Evolutionary conservation across 148 eudicot genomes (phyloP).

Genomic region (Amaranthus hypochondriacus): DNA sequence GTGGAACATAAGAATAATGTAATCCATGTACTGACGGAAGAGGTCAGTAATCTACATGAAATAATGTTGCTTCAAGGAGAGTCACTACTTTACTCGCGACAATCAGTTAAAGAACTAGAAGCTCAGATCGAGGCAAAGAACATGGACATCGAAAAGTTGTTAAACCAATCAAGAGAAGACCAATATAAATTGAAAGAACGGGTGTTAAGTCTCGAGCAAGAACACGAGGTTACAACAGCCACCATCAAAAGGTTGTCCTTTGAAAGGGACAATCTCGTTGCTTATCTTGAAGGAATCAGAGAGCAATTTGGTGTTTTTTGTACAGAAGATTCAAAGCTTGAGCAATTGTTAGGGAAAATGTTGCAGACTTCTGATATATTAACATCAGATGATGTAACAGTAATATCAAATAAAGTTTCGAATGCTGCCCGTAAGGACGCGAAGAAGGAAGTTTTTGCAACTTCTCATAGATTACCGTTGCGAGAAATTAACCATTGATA

Average conservation of each 20-base stretch:
- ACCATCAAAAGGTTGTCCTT: conserved; percentile 28
- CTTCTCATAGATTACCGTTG: conserved; percentile 42
- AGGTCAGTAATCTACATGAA: conserved; percentile 21
- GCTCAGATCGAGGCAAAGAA: conserved; percentile 33
- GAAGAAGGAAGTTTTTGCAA: conserved; percentile 28
- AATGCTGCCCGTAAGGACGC: conserved; percentile 4
- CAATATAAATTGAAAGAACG: conserved; percentile 19
- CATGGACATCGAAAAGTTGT: conserved; percentile 32
- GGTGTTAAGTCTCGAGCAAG: conserved; percentile 35
- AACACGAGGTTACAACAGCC: conserved; percentile 27
- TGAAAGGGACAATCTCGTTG: conserved; percentile 42
- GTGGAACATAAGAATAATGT: conserved; percentile 32
- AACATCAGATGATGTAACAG: conserved; percentile 1
- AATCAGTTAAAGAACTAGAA: conserved; percentile 32
- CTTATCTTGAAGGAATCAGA: conserved; percentile 32
- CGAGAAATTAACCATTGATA: conserved; percentile 38
- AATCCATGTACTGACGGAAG: conserved; percentile 25
- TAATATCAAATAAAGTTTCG: neutral
- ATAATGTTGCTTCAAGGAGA: conserved; percentile 29
- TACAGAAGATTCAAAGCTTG: conserved; percentile 39
- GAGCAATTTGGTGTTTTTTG: conserved; percentile 30
- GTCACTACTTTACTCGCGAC: conserved; percentile 29
- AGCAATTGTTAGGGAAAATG: conserved; percentile 35
- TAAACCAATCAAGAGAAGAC: conserved; percentile 25
- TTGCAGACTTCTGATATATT: conserved; percentile 18